Base-by-base conservation (phyloP, 495 filamentous ascomycete genomes). In the Xeromyces bisporus region DNA sequence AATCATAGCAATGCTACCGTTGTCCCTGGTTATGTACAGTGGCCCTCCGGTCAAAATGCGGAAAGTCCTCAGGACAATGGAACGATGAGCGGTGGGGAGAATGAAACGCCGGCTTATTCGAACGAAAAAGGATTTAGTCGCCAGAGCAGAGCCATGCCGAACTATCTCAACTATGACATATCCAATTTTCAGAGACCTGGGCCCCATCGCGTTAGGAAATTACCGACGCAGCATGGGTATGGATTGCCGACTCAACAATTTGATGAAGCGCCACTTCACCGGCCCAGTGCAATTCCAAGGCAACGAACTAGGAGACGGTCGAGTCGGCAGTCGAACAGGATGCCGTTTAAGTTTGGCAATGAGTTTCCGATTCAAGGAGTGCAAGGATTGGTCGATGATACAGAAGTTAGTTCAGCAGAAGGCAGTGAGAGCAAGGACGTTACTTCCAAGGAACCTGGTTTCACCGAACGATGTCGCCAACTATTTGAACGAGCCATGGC, bases 391-490 rank as follows among this genome's bases (percentile, higher is more conserved):
- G n/a, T n/a, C n/a, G n/a, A n/a, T n/a, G n/a, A n/a, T n/a, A n/a
- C n/a, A n/a, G n/a, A n/a, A n/a, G n/a, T n/a, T 2, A 40, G 48
- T 16, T 31, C 44, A 3, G 44, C 42, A 14, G 40, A 39, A 13
- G 55, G 41, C 28, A 43, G 46, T 9, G 40, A 50, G 10, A 37
- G 41, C 28, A 52, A 52, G 15, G 42, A 50, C 14, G 25, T 44
- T n/a, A 28, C 51, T 6, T 38, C 31, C 23, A 52, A 48, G 15
- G 33, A 60, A 1, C 17, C 55, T 10, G 45, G 43, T 14, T 60
- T 64, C 56, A 29, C 48, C 1, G 35, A 39, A 2, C 59, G 62
- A 24, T 64, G 59, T 33, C 45, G 51, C 16, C 36, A 46, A 7
- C 48, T 59, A n/a, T 47, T 48, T 31, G 48, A 32, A 21, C 37